Conservation (phyloP, 139 green algal species). For the Chlorella sp. region DNA sequence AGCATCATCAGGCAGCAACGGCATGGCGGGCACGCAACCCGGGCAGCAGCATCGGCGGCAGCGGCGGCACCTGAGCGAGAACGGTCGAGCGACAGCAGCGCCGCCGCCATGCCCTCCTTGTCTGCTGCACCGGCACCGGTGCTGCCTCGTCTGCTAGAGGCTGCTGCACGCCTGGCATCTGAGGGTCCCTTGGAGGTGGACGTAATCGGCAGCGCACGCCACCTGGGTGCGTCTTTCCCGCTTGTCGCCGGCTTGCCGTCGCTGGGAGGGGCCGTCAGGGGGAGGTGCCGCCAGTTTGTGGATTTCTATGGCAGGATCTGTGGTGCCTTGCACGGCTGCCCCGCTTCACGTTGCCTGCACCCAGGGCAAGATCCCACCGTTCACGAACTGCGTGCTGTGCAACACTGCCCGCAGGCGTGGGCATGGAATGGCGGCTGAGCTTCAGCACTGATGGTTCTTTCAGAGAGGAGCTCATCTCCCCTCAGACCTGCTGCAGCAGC, state of each 20-base stretch:
- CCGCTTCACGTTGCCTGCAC: not conserved
- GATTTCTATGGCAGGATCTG: not conserved
- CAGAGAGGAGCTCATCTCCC: not conserved
- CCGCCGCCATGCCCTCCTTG: not conserved
- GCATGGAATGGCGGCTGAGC: slow-evolving; percentile 18
- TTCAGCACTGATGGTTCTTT: slow-evolving; percentile 4
- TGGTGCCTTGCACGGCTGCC: not conserved
- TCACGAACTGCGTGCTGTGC: not conserved
- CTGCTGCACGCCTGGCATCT: not conserved
- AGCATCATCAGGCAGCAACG: too few relatives aligned
- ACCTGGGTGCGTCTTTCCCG: not conserved
- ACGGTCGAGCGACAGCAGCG: not conserved
- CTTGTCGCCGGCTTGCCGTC: not conserved
- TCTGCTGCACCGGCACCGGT: too few relatives aligned
- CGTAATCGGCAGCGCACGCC: not conserved
- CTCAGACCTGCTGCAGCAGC: slow-evolving; percentile 11
- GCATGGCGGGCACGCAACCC: not conserved
- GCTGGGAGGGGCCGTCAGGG: not conserved
- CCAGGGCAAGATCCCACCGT: not conserved
- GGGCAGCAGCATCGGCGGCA: not conserved
- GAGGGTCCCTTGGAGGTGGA: slow-evolving; percentile 3
- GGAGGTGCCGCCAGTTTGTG: not conserved
- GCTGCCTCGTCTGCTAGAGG: not conserved
- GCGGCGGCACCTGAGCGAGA: not conserved
- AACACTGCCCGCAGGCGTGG: slow-evolving; percentile 1